Evolutionary conservation across 768 basidiomycete genomes (phyloP), one percentile per base, ranked within the genome.

Genomic region (Phaeotremella fagi): DNA sequence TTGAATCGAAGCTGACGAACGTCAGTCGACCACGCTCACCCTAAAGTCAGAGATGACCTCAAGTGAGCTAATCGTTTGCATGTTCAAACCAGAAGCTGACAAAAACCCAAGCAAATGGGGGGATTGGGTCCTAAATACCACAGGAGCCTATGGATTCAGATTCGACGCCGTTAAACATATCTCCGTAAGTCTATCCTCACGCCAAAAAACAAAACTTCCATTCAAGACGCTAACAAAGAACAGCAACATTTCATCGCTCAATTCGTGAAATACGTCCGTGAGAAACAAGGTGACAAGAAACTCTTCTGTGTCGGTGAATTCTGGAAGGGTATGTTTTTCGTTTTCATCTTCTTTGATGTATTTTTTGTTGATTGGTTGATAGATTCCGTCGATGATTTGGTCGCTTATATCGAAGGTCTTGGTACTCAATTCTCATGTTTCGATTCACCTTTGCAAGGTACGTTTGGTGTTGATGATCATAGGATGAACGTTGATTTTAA

Each of bases 151-250:
- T 9, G 91, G 90, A 12, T 90, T 91, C 71, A 81, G 90, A 45
- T 79, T 94, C 25, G 91, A 94, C 67, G 91, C 90, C 16, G 86
- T 91, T 60, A 95, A 94, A 71, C 91, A 95, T 49, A 71, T 71
- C 45, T 71, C 69, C 1, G 65, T 64, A 43, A 47, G 57, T 50
- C 6, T 27, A 11, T 5, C 24, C n/a, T n/a, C n/a, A n/a, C n/a
- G n/a, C n/a, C n/a, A n/a, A n/a, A n/a, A n/a, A n/a, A n/a, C n/a
- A n/a, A n/a, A n/a, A n/a, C n/a, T n/a, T n/a, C n/a, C n/a, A n/a
- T n/a, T n/a, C n/a, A n/a, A n/a, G n/a, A n/a, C n/a, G n/a, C n/a
- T n/a, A n/a, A n/a, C n/a, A n/a, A n/a, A n/a, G n/a, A n/a, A 25
- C 16, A 84, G 83, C 33, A 63, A 75, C 38, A 51, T 5, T 77